Conservation (phyloP, 2,329 filamentous ascomycete genomes). For the Colletotrichum euphorbiae region DNA sequence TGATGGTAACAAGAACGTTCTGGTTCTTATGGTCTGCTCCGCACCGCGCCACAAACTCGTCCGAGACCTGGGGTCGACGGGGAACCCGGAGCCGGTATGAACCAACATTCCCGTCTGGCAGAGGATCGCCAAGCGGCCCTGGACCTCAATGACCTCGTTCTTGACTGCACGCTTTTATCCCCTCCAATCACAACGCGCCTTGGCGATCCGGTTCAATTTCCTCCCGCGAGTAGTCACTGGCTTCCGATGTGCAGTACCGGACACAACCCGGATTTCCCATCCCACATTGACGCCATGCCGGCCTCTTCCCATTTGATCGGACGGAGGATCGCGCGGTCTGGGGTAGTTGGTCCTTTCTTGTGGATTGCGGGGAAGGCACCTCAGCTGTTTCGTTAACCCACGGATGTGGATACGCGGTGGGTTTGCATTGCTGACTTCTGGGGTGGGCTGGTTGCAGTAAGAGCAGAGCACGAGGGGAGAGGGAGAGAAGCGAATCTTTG, state of each 20-base stretch:
- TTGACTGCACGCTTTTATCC: slow-evolving; percentile 18
- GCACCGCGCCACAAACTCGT: background rate
- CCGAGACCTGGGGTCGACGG: background rate
- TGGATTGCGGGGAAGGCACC: slow-evolving; percentile 28
- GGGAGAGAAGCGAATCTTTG: slow-evolving; percentile 13
- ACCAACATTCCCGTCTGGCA: background rate
- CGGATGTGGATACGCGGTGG: slow-evolving; percentile 18
- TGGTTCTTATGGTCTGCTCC: background rate
- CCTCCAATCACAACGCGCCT: slow-evolving; percentile 33
- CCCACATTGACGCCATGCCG: background rate
- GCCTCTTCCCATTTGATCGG: slow-evolving; percentile 28
- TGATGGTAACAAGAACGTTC: background rate
- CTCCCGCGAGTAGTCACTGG: slow-evolving; percentile 6
- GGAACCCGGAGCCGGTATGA: slow-evolving; percentile 28
- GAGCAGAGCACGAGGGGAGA: background rate
- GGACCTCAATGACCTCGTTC: background rate
- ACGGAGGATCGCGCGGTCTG: slow-evolving; percentile 25
- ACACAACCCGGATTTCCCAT: slow-evolving; percentile 11
- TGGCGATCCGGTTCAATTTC: slow-evolving; percentile 30
- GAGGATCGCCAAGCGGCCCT: slow-evolving; percentile 13
- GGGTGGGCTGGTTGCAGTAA: slow-evolving; percentile 14
- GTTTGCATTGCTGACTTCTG: background rate
- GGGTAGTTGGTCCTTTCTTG: slow-evolving; percentile 14
- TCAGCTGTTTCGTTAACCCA: slow-evolving; percentile 3
- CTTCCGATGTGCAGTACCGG: background rate